Base-by-base conservation (phyloP, 129 eudicot species). In the Artemisia argyi region DNA sequence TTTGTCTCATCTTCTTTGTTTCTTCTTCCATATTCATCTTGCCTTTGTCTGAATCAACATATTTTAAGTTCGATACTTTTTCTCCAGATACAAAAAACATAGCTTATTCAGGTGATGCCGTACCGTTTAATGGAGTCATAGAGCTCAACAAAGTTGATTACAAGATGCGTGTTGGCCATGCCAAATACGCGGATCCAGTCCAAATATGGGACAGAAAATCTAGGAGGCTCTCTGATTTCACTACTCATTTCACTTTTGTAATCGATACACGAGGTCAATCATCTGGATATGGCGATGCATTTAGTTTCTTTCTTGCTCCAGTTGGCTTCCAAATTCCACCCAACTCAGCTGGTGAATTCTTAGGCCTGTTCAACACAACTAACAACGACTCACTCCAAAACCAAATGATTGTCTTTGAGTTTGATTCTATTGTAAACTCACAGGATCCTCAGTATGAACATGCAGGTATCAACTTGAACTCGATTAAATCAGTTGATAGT, bases 241-340 rank as follows among this genome's bases (percentile, higher is more conserved):
- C 73, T 1, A 76, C 74, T 9, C 80, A 57, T 17, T 76, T 76
- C 74, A 66, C 68, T 17, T 76, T 75, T 60, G 9, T 48, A 1
- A 12, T 75, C 3, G 73, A 75, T 8, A 76, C 74, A 13, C 8
- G 30, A 54, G 13, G 12, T 5, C 52, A 17, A 28, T 58, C 80
- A 0, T 65, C 22, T 20, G n/a, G n/a, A n/a, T n/a, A 28, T 11
- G 74, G 80, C 0, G 68, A 76, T 44, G 74, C 61, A n/a, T 42
- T 76, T 0, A 11, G 61, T 12, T 76, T 76, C 68, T 76, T 76
- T 76, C 68, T 76, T 44, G 80, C 80, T 6, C 80, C 80, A 12
- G 61, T 24, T 7, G 39, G 11, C 52, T 76, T 76, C 22, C 22
- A 20, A 20, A 20, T 20, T 1, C 22, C 22, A 20, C 0, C 22